Conservation (phyloP, 164 flowering plant species). For the Macadamia tetraphylla region DNA sequence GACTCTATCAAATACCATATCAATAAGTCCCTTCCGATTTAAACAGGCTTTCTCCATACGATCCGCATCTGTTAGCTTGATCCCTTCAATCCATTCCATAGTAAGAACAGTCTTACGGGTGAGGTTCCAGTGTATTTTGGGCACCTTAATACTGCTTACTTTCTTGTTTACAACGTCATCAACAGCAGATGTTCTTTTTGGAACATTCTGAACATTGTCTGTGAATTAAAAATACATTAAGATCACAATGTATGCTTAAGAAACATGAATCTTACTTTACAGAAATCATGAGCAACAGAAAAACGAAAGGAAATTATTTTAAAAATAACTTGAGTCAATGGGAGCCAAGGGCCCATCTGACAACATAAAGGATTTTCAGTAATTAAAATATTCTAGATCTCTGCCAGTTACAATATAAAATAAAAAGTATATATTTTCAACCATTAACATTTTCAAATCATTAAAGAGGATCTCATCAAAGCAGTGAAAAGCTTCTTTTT, state of each 20-base stretch:
- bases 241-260: background rate
- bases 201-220: slow-evolving; percentile 31
- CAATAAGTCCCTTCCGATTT: slow-evolving; percentile 63
- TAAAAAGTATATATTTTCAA: no score
- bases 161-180: slow-evolving; percentile 21
- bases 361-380: background rate
- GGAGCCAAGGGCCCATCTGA: background rate
- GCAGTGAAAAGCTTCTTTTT: no score
- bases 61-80: slow-evolving; percentile 80
- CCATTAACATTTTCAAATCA: no score
- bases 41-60: slow-evolving; percentile 50
- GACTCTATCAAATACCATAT: slow-evolving; percentile 47
- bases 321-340: background rate
- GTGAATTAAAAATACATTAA: slow-evolving; percentile 9
- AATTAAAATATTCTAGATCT: background rate
- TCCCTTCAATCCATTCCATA: slow-evolving; percentile 98
- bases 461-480: no score
- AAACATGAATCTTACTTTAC: background rate
- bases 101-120: slow-evolving; percentile 88
- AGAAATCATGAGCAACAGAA: background rate
- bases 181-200: slow-evolving; percentile 14
- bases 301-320: background rate
- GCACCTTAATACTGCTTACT: slow-evolving; percentile 50
- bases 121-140: slow-evolving; percentile 83
- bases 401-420: no score